phyloP scores from a whole-genome alignment of 306 rosid genomes.

The Nissolia schottii region DNA sequence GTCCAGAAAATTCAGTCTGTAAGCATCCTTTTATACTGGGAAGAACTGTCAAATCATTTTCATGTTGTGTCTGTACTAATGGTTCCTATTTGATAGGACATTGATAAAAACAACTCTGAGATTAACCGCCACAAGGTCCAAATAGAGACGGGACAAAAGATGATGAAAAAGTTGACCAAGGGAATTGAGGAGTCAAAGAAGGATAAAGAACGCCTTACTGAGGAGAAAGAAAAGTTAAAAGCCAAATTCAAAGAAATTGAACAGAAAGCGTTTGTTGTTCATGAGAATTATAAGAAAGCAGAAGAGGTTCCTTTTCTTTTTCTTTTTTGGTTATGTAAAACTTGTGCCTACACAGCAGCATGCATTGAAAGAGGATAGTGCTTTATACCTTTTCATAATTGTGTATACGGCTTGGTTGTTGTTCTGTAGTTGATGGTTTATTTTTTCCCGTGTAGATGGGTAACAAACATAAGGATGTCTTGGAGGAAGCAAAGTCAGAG shows the following conservation, averaged over 20 bases:
- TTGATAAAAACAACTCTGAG: conserved; percentile 73
- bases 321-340: not conserved
- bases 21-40: conserved; percentile 33
- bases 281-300: conserved; percentile 58
- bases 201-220: conserved; percentile 66
- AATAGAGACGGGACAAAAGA: conserved; percentile 82
- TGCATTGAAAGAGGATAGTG: not conserved
- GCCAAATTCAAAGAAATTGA: conserved; percentile 73
- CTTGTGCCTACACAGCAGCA: not conserved
- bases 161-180: conserved; percentile 72
- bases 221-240: conserved; percentile 57
- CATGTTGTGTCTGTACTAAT: conserved; percentile 30
- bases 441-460: conserved; percentile 48
- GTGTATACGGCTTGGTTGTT: not conserved
- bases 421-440: conserved; percentile 6
- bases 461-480: conserved; percentile 56
- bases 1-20: conserved; percentile 87
- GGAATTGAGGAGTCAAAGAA: conserved; percentile 76
- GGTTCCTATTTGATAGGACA: conserved; percentile 53
- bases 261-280: conserved; percentile 75
- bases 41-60: conserved; percentile 17
- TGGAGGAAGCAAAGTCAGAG: conserved; percentile 62
- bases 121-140: conserved; percentile 88
- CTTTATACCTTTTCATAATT: not conserved
- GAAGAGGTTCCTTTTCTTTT: conserved; percentile 55